A percentile compares a stretch with the other conserved stretches of the same genome.
phyloP scores from a whole-genome alignment of 176 grass and related monocot species.

The Paspalum notatum region DNA sequence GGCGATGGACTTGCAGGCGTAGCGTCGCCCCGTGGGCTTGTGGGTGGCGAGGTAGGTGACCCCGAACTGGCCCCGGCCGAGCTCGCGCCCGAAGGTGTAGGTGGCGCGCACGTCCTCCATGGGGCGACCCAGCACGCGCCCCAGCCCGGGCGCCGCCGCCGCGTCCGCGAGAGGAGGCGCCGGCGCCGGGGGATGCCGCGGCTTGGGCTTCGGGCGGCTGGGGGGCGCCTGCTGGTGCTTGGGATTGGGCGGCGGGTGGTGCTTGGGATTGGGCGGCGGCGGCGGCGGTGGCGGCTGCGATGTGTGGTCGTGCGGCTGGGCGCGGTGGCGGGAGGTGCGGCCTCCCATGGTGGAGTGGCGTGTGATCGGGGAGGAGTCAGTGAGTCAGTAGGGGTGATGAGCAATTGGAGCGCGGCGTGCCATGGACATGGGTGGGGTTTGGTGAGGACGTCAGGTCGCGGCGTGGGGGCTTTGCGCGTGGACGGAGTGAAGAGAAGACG shows the following conservation, averaged over 20 bases:
- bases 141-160: conserved; percentile 1
- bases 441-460: not conserved
- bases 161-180: not conserved
- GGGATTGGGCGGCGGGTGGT: not conserved
- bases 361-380: not conserved
- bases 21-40: conserved; percentile 44
- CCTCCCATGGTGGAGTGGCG: conserved; percentile 58
- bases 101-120: conserved; percentile 77
- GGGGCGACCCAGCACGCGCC: conserved; percentile 63
- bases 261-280: not conserved
- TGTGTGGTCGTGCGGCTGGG: not conserved
- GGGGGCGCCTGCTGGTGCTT: not conserved
- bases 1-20: conserved; percentile 96
- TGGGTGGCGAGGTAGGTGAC: conserved; percentile 90
- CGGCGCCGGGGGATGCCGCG: not conserved
- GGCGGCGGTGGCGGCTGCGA: conserved; percentile 24
- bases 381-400: not conserved
- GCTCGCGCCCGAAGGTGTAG: conserved; percentile 87
- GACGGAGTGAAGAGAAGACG: not conserved
- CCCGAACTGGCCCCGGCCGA: conserved; percentile 86
- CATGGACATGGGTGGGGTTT: too few species aligned
- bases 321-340: conserved; percentile 68
- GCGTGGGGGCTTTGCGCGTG: conserved; percentile 39
- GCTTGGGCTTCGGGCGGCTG: not conserved
- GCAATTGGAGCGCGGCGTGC: too few species aligned